A percentile compares a stretch with the other conserved stretches of the same genome.
phyloP scores from a whole-genome alignment of 306 rosid species.

The Citrullus colocynthis region DNA sequence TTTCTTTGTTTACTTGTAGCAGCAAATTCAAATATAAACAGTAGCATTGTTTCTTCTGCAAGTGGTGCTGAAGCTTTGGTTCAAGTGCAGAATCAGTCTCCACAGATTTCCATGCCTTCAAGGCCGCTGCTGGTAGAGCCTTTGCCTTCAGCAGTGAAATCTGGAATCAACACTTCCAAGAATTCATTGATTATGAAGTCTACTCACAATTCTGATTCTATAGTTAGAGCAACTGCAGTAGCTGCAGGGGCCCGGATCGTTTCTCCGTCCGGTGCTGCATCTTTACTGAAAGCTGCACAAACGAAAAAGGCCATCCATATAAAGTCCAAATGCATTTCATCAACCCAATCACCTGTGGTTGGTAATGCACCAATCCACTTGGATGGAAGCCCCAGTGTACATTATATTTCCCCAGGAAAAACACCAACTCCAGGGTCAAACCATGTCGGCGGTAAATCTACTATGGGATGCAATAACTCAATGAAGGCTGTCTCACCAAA shows the following conservation, averaged over 20 bases:
- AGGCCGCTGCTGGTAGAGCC: constrained; percentile 16
- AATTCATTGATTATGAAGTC: constrained; percentile 29
- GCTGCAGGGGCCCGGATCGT: constrained; percentile 52
- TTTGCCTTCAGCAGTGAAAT: constrained; percentile 21
- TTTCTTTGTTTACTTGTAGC: neutral
- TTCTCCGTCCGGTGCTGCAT: constrained; percentile 35
- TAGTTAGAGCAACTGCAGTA: constrained; percentile 35
- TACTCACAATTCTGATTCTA: constrained; percentile 19
- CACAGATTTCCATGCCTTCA: constrained; percentile 17
- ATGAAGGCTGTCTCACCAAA: constrained; percentile 14
- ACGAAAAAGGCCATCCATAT: constrained; percentile 25
- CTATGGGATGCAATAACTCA: constrained; percentile 4
- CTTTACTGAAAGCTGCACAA: constrained; percentile 35
- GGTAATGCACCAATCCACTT: constrained; percentile 15
- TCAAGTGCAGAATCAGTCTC: constrained; percentile 30
- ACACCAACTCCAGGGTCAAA: constrained; percentile 12
- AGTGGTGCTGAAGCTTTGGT: constrained; percentile 19
- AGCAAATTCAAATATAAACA: neutral
- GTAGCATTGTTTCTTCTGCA: neutral
- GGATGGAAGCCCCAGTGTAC: constrained; percentile 30
- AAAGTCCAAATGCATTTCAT: constrained; percentile 23
- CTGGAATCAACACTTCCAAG: constrained; percentile 19
- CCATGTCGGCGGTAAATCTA: constrained; percentile 8
- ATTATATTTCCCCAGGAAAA: constrained; percentile 6
- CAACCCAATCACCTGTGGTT: constrained; percentile 19